A percentile compares a stretch with the other conserved stretches of the same genome.
These are phyloP conservation scores for Pleurotus platypus DNA, from an alignment of 768 basidiomycete genomes.

Conservation along the genomic window DNA sequence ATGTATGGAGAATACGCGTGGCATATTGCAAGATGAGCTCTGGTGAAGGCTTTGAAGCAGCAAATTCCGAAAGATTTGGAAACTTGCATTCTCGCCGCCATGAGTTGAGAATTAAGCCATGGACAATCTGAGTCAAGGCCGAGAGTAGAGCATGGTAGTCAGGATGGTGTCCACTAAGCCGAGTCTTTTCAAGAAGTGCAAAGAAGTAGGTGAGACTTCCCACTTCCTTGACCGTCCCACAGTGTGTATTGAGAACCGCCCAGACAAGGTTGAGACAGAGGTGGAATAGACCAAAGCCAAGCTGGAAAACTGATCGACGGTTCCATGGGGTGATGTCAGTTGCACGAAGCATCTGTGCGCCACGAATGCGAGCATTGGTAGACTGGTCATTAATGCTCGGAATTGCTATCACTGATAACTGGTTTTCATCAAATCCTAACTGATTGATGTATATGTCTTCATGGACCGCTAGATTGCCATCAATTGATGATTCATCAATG, in stretches of 20 bases:
- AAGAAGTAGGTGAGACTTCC: conserved; percentile 28
- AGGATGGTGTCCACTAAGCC: conserved; percentile 26
- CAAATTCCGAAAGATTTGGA: neutral
- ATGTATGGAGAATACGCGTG: neutral
- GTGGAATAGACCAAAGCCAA: conserved; percentile 29
- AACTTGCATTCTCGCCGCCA: conserved; percentile 19
- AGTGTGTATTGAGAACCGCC: conserved; percentile 23
- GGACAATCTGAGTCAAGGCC: conserved; percentile 25
- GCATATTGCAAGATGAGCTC: neutral
- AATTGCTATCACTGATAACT: conserved; percentile 15
- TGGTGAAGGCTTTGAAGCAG: neutral
- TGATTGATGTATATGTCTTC: conserved; percentile 21
- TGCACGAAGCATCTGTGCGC: conserved; percentile 11
- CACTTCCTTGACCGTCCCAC: conserved; percentile 17
- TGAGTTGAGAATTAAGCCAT: conserved; percentile 26
- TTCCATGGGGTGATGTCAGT: conserved; percentile 19
- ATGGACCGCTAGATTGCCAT: conserved; percentile 24
- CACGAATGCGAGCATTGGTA: conserved; percentile 21
- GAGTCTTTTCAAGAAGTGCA: conserved; percentile 23
- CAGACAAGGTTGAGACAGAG: conserved; percentile 29
- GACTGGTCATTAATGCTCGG: conserved; percentile 25
- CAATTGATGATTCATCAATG: conserved; percentile 26
- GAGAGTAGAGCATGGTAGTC: conserved; percentile 28
- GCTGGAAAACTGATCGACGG: conserved; percentile 18
- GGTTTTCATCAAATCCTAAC: conserved; percentile 12